Conservation (phyloP, 148 eudicot species). For the Rhododendron simsii region DNA sequence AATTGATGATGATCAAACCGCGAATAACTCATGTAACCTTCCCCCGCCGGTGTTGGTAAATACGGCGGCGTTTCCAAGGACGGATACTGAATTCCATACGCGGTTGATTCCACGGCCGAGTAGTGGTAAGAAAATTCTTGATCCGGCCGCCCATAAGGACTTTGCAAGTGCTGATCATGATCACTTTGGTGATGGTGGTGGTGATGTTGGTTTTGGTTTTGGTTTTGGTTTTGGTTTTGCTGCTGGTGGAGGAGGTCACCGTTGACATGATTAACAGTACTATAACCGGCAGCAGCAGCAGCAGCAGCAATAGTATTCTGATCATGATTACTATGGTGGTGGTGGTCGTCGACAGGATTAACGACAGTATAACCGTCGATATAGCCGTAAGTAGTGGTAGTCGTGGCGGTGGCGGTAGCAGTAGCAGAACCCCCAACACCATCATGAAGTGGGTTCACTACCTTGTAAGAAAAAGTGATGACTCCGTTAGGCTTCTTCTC, state of each 20-base stretch:
- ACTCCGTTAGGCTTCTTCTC: slow-evolving; percentile 42
- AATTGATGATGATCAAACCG: background rate
- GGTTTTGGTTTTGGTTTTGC: too few relatives aligned
- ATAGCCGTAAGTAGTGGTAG: background rate
- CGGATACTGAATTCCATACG: background rate
- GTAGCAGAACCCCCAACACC: background rate
- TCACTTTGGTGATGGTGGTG: background rate
- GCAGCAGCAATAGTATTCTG: background rate
- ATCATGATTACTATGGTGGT: background rate
- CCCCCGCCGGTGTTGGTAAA: background rate
- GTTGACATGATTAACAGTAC: background rate
- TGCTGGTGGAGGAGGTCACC: background rate
- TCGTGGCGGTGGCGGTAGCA: too few relatives aligned
- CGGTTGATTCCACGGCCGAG: background rate
- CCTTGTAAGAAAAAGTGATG: slow-evolving; percentile 39
- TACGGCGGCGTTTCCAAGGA: background rate
- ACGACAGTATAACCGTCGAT: background rate
- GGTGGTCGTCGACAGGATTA: background rate
- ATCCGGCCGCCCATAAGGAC: background rate
- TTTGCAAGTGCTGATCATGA: background rate
- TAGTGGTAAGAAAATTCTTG: background rate
- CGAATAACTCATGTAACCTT: background rate
- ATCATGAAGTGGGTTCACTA: background rate
- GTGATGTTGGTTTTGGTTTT: too few relatives aligned
- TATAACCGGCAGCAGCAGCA: too few relatives aligned